phyloP scores from a whole-genome alignment of 192 early-diverging fungal genomes.

The Coemansia sp. region DNA sequence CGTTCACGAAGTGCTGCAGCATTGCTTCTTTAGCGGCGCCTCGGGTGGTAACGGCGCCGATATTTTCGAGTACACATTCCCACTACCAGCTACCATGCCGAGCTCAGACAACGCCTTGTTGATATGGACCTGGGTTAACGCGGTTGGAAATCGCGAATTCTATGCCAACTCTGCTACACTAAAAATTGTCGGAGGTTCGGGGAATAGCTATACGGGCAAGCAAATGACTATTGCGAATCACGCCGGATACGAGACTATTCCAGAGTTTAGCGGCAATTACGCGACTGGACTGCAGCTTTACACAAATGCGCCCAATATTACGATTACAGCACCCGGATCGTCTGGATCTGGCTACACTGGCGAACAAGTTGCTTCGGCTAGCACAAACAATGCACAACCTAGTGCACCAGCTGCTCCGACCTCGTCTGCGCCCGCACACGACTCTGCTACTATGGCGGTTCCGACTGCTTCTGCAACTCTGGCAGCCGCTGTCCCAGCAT shows the following conservation, averaged over 20 bases:
- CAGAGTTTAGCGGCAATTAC: constrained; percentile 48
- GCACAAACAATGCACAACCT: no score
- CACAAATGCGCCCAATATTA: constrained; percentile 2
- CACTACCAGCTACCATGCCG: neutral
- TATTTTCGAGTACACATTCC: no score
- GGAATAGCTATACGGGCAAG: constrained; percentile 34
- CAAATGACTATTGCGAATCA: constrained; percentile 56
- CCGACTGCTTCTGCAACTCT: no score
- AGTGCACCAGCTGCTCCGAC: no score
- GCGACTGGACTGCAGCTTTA: constrained; percentile 24
- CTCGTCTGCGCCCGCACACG: no score
- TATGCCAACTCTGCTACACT: constrained; percentile 68
- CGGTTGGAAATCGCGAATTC: constrained; percentile 64
- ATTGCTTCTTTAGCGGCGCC: no score
- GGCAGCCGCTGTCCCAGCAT: no score
- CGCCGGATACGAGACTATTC: constrained; percentile 43
- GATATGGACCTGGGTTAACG: constrained; percentile 71
- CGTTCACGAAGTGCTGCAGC: constrained; percentile 43
- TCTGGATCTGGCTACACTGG: no score
- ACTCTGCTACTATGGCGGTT: no score
- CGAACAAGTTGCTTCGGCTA: no score
- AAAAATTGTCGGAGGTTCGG: constrained; percentile 21
- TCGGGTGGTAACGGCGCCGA: no score
- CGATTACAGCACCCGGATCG: neutral
- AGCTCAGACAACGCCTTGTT: constrained; percentile 34